Conservation (phyloP, 1,284 basidiomycete genomes). For the Volvariella volvacea region DNA sequence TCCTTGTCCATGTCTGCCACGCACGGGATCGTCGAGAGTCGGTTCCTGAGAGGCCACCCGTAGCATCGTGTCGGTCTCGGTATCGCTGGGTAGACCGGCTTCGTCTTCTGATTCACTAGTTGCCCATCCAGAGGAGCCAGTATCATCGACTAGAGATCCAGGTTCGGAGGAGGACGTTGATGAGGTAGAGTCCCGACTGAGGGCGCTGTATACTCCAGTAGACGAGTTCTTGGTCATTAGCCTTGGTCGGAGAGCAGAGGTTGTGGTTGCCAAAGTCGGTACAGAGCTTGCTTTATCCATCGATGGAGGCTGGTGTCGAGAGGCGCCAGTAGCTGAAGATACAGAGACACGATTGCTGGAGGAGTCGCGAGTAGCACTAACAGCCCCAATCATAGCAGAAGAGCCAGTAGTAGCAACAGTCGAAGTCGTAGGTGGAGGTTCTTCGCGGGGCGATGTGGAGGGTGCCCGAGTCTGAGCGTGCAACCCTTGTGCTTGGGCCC, state of each 20-base stretch:
- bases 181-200: conserved; percentile 36
- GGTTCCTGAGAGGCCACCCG: not conserved
- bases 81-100: conserved; percentile 18
- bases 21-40: conserved; percentile 1
- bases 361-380: conserved; percentile 9
- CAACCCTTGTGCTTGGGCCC: conserved; percentile 38
- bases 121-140: conserved; percentile 45
- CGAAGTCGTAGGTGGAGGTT: conserved; percentile 18
- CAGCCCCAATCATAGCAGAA: conserved; percentile 20
- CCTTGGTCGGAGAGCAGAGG: not conserved
- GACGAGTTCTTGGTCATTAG: conserved; percentile 19
- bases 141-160: conserved; percentile 57
- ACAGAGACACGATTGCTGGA: conserved; percentile 10
- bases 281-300: too few relatives aligned
- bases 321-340: too few relatives aligned
- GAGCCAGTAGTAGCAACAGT: conserved; percentile 13
- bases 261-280: too few relatives aligned
- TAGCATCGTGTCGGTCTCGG: conserved; percentile 12
- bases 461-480: conserved; percentile 27
- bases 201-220: conserved; percentile 30
- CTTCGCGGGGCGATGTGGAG: conserved; percentile 33
- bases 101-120: conserved; percentile 46
- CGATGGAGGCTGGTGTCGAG: too few relatives aligned
- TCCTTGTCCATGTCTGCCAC: conserved; percentile 4
- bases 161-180: conserved; percentile 49